Base-by-base conservation (phyloP, 2,329 filamentous ascomycete species). In the Monosporascus sp. region DNA sequence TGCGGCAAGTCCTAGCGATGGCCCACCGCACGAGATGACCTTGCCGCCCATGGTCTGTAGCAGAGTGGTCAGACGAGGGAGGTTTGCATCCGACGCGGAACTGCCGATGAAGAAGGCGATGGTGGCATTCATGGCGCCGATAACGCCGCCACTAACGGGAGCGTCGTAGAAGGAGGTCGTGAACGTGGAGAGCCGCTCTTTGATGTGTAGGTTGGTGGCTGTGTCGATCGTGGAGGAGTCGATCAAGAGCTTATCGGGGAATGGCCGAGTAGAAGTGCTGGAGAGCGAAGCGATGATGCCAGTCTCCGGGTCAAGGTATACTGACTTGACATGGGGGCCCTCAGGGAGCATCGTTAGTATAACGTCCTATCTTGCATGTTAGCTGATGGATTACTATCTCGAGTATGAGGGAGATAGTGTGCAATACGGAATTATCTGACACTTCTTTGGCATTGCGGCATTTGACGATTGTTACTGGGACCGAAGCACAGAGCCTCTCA, bases 151-250 rank as follows among this genome's bases (percentile, higher is more conserved):
- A 8, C 62, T 66, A 8, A 73, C 68, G 1, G 70, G 70, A 5
- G 70, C 68, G 51, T 73, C 70, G 51, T 70, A 69, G 53, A 71
- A 72, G 7, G 53, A 53, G 4, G 56, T 53, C 9, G 43, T 46
- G 14, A 37, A 50, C 7, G 60, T 56, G 3, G 56, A 53, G 15
- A 63, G 49, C n/a, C 50, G 37, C 6, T 55, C 47, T 20, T 58
- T 59, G 15, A 61, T 51, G 26, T 53, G 22, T 18, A 63, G 50
- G 47, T 38, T 58, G 2, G 84, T 85, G 52, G 77, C 77, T 0
- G 85, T 83, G 65, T 89, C 86, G 62, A 90, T 89, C 2, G 87
- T 89, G 11, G 85, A 89, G 60, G 81, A 85, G 66, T 89, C 87
- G 58, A 90, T 86, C 63, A 89, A 86, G 20, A 89, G 72, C 44